Evolutionary conservation across 2,329 filamentous ascomycete genomes (phyloP).

Genomic region (Apiospora malaysiana): DNA sequence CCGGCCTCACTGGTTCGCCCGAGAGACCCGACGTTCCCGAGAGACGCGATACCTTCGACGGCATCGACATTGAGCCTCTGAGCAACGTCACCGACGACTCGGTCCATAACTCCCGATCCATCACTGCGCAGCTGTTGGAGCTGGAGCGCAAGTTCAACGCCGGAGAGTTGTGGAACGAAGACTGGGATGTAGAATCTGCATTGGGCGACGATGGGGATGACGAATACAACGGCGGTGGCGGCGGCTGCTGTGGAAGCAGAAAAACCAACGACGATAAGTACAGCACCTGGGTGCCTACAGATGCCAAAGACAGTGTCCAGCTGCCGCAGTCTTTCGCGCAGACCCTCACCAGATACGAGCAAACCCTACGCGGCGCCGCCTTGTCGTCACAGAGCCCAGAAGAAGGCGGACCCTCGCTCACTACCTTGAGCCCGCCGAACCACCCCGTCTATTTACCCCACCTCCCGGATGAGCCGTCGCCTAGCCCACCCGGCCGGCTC

Average conservation of each 20-base stretch:
- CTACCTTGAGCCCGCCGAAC: too few relatives aligned
- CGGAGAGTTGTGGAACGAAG: too few relatives aligned
- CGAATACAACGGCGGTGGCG: too few relatives aligned
- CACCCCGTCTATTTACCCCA: neutral
- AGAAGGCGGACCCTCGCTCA: too few relatives aligned
- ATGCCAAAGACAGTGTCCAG: neutral
- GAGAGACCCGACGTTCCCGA: neutral
- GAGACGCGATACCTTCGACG: neutral
- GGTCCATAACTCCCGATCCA: neutral
- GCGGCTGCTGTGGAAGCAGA: too few relatives aligned
- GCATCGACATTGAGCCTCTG: neutral
- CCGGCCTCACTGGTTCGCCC: neutral
- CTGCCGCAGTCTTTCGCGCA: neutral
- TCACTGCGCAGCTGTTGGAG: neutral
- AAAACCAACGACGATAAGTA: neutral
- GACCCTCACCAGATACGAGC: neutral
- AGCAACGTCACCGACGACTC: neutral
- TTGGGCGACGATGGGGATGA: too few relatives aligned
- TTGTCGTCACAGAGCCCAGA: neutral
- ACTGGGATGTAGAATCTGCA: too few relatives aligned
- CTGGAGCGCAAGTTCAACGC: neutral
- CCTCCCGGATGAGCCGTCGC: too few relatives aligned
- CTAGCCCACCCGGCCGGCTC: neutral
- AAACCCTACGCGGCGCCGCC: neutral
- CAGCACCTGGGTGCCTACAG: neutral